Evolutionary conservation across 257 asterid genomes (phyloP).

Genomic region (Plantago elongata): DNA sequence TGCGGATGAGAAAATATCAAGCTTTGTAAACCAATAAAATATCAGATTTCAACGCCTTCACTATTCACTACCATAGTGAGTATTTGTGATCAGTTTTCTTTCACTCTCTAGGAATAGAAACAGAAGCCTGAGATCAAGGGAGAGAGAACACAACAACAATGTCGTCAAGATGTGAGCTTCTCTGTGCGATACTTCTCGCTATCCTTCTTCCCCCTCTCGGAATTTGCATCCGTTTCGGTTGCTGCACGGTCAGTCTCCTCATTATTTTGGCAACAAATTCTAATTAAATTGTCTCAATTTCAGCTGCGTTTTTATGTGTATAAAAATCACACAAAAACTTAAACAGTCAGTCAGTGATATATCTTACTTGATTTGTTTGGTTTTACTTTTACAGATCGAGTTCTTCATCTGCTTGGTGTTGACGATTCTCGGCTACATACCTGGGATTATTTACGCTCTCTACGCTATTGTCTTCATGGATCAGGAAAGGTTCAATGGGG

Average conservation of each 20-base stretch:
- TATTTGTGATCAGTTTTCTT: too few relatives aligned
- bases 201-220: conserved; percentile 80
- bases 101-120: neutral
- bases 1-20: too few relatives aligned
- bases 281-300: neutral
- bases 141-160: neutral
- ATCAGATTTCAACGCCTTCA: neutral
- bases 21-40: too few relatives aligned
- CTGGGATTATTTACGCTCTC: conserved; percentile 73
- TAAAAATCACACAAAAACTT: too few relatives aligned
- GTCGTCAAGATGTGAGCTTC: conserved; percentile 50
- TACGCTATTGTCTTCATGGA: conserved; percentile 59
- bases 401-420: conserved; percentile 61
- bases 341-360: too few relatives aligned
- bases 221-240: conserved; percentile 78
- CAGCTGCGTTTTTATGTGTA: too few relatives aligned
- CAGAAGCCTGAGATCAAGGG: neutral
- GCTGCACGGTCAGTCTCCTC: conserved; percentile 56
- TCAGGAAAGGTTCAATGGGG: conserved; percentile 39
- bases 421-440: conserved; percentile 62
- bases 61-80: too few relatives aligned
- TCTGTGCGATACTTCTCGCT: conserved; percentile 62
- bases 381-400: conserved; percentile 39
- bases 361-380: too few relatives aligned
- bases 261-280: neutral